Evolutionary conservation across 1,139 yeast species (phyloP), one percentile per base, ranked within the genome.

Genomic region (Magnusiomyces ingens): DNA sequence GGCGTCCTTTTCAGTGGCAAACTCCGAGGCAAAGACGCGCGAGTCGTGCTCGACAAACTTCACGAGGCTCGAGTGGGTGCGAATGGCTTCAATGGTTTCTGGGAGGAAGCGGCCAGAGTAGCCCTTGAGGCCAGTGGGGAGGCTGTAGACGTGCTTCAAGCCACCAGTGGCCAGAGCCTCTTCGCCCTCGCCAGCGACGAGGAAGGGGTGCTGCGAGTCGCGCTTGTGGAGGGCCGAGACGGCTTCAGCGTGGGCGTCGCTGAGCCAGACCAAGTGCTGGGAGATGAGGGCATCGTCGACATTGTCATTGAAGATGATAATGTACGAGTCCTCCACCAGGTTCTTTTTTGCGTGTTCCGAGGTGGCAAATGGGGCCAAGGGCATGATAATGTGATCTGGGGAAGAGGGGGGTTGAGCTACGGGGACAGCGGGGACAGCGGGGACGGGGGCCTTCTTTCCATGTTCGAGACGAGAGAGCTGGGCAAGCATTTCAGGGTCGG

Each of bases 41-140:
- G 95, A 85, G 70, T 90, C 96, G 61, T 77, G 76, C 76, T 90
- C 97, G 59, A 90, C 82, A 64, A 80, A 82, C 49, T 82, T 81
- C 55, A 90, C 89, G 52, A 58, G 60, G 29, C 62, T 37, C 3
- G 41, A 37, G 41, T 37, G 18, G n/a, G 41, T 37, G 41, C 18
- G 41, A n/a, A 37, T 37, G 41, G 18, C 17, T 37, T 37, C 18
- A 15, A 37, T 37, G 51, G 90, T 82, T 52, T 80, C 81, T 49
- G 83, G 83, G 58, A 85, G 78, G 73, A 90, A 86, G 69, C 75
- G 78, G 53, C 96, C 97, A 45, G 73, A 61, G 59, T 71, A 71
- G 19, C 74, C 77, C 57, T 65, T 65, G 64, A 73, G 67, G 43
- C 60, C 58, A 42, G 60, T 75, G 57, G 79, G 82, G 59, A 89